Evolutionary conservation across 169 alveolate genomes (phyloP), one percentile per base, ranked within the genome.

Genomic region (Cryptosporidium bovis): DNA sequence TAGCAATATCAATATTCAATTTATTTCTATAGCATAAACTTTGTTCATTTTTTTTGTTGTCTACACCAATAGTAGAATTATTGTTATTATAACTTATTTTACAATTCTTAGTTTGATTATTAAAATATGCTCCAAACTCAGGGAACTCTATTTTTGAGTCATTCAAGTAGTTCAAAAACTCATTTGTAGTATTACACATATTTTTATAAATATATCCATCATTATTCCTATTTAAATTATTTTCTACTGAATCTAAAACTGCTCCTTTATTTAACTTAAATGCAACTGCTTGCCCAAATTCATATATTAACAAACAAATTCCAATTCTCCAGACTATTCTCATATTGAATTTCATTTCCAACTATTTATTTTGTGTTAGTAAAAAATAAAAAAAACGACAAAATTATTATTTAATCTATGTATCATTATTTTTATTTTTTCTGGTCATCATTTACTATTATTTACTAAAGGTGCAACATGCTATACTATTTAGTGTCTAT

Each of bases 21-120:
- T 62, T 62, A 20, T 62, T 12, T 20, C 18, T 62, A 13, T 53
- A n/a, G 16, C 67, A 62, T 62, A 62, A 62, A 6, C 44, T 40
- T 40, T 40, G 48, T 6, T 40, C 1, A 40, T 6, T 40, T 40
- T 40, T 1, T 8, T 40, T 40, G 48, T 40, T 40, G 3, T 33
- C 18, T 6, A 13, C n/a, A 2, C 18, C 15, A 6, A 13, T 13
- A 27, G 10, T 5, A 62, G 67, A 24, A 62, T 62, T 20, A 62
- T 62, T 27, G 1, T 62, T 24, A 24, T 24, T 24, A 2, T 62
- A 34, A 62, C 4, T 40, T 6, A 8, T 40, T 8, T 40, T 40
- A 27, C 67, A 62, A 27, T 62, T 33, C 1, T 12, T 62, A 7
- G 46, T 62, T 62, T 13, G 7, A 62, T 62, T 40, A 62, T 27